These are phyloP conservation scores for Paulownia fortunei DNA, from an alignment of 257 asterid species.

Conservation along the genomic window DNA sequence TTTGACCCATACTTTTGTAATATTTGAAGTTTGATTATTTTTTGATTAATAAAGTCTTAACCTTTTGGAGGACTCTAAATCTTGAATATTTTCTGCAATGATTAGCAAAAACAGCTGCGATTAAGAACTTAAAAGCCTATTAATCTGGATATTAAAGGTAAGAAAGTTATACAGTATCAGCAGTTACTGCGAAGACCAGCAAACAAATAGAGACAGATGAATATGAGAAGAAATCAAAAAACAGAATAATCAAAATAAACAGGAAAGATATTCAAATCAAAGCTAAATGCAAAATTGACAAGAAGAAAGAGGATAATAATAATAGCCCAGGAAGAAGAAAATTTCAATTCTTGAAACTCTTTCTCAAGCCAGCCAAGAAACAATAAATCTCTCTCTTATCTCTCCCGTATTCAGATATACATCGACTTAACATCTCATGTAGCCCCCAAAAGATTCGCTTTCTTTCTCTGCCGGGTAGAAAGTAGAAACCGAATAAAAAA, in stretches of 20 bases:
- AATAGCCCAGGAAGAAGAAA: slow-evolving; percentile 23
- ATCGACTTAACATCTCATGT: slow-evolving; percentile 30
- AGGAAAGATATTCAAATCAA: slow-evolving; percentile 29
- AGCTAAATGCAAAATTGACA: slow-evolving; percentile 34
- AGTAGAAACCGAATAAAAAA: neutral
- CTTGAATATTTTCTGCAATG: slow-evolving; percentile 12
- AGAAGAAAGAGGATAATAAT: slow-evolving; percentile 8
- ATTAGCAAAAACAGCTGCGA: slow-evolving; percentile 19
- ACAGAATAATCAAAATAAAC: slow-evolving; percentile 7
- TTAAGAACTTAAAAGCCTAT: slow-evolving; percentile 19
- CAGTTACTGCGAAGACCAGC: slow-evolving; percentile 28
- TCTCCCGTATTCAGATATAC: slow-evolving; percentile 27
- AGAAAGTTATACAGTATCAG: neutral
- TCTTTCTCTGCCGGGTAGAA: slow-evolving; percentile 25
- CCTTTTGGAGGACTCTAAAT: neutral
- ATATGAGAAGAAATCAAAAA: neutral
- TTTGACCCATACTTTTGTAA: neutral
- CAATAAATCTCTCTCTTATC: slow-evolving; percentile 4
- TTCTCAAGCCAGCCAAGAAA: neutral
- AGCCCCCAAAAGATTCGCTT: slow-evolving; percentile 33
- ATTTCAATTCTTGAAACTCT: slow-evolving; percentile 1
- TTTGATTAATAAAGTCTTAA: neutral
- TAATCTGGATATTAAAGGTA: slow-evolving; percentile 16
- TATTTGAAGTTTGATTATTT: neutral
- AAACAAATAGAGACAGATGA: slow-evolving; percentile 9